These are phyloP conservation scores for Cyclotella choctawhatcheeana DNA, from an alignment of 108 stramenopile genomes.

Conservation along the genomic window DNA sequence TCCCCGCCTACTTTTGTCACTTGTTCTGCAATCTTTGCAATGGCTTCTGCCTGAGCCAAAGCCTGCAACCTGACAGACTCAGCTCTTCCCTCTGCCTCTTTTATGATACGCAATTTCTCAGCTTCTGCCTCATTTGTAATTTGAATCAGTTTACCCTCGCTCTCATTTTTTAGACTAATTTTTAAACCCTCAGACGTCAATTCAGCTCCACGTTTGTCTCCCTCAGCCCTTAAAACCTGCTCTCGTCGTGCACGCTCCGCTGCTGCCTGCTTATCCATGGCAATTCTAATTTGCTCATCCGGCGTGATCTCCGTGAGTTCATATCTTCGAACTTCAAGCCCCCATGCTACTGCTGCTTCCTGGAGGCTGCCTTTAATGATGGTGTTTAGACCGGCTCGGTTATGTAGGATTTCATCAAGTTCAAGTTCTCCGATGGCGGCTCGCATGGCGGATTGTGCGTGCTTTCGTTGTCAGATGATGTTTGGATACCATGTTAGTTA, in stretches of 20 bases:
- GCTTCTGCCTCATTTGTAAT: slow-evolving; percentile 94
- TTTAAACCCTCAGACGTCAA: slow-evolving; percentile 95
- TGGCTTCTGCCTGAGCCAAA: slow-evolving; percentile 88
- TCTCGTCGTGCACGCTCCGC: slow-evolving; percentile 95
- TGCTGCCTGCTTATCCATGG: slow-evolving; percentile 99
- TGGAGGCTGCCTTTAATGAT: slow-evolving; percentile 91
- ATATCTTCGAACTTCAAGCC: slow-evolving; percentile 91
- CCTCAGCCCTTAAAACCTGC: slow-evolving; percentile 95
- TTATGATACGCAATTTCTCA: slow-evolving; percentile 72
- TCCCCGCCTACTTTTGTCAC: slow-evolving; percentile 69
- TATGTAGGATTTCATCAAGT: slow-evolving; percentile 98
- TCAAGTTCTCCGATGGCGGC: slow-evolving; percentile 99
- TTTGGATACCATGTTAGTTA: too few relatives aligned
- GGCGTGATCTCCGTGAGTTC: slow-evolving; percentile 98
- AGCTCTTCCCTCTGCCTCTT: slow-evolving; percentile 94
- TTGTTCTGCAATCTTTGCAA: slow-evolving; percentile 70
- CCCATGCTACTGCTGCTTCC: slow-evolving; percentile 96
- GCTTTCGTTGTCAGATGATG: slow-evolving; percentile 47
- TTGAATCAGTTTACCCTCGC: slow-evolving; percentile 95
- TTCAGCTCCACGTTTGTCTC: slow-evolving; percentile 90
- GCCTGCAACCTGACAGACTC: slow-evolving; percentile 88
- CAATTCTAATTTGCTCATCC: slow-evolving; percentile 93
- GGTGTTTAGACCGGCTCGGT: slow-evolving; percentile 88
- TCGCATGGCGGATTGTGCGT: slow-evolving; percentile 98
- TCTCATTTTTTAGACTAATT: slow-evolving; percentile 94